Conservation (phyloP, 148 eudicot species). For the Cornus kousa region DNA sequence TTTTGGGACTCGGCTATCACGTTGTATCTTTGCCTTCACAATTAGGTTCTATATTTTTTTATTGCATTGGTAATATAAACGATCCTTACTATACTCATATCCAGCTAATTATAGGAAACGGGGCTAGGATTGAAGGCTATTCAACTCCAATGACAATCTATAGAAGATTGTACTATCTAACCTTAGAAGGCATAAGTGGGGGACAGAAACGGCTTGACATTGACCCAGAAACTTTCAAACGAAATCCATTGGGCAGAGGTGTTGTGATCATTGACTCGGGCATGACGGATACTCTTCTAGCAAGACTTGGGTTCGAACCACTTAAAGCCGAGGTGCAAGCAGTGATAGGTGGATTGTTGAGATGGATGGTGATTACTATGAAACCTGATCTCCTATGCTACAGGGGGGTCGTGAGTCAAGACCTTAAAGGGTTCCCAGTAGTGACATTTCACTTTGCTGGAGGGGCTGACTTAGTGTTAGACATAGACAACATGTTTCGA, state of each 20-base stretch:
- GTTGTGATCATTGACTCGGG: conserved; percentile 27
- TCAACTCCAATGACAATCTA: conserved; percentile 22
- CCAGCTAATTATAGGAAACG: conserved; percentile 25
- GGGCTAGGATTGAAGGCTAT: conserved; percentile 23
- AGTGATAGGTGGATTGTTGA: conserved; percentile 8
- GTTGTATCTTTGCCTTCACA: conserved; percentile 1
- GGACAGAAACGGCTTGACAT: conserved; percentile 20
- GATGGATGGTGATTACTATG: neutral
- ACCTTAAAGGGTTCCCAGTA: conserved; percentile 17
- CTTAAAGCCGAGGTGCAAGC: conserved; percentile 19
- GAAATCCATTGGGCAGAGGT: neutral
- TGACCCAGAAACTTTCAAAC: conserved; percentile 9
- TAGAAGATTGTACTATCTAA: conserved; percentile 2
- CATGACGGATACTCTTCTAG: neutral
- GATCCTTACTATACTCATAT: conserved; percentile 17
- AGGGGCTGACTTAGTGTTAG: conserved; percentile 14
- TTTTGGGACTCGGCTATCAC: conserved; percentile 22
- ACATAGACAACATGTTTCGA: conserved; percentile 2
- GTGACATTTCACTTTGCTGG: conserved; percentile 17
- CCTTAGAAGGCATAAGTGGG: conserved; percentile 24
- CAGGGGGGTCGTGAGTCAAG: conserved; percentile 10
- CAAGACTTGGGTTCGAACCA: neutral
- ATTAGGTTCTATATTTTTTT: conserved; percentile 23
- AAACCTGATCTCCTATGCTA: conserved; percentile 14
- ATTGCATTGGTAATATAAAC: conserved; percentile 25